phyloP scores from a whole-genome alignment of 768 basidiomycete species.

The Lactifluus rugatus region DNA sequence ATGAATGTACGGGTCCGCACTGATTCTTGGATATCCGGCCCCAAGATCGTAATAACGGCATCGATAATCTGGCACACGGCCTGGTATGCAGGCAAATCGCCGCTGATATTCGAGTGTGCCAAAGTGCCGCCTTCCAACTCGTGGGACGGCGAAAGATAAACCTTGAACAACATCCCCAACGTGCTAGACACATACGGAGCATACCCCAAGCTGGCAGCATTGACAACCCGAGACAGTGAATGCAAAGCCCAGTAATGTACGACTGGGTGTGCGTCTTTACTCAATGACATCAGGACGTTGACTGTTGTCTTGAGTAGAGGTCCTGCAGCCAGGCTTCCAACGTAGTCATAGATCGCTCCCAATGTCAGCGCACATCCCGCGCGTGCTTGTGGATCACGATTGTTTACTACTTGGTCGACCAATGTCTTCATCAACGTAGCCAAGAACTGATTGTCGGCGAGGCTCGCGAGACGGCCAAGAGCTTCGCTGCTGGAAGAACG shows the following conservation, averaged over 20 bases:
- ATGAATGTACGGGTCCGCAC: constrained; percentile 68
- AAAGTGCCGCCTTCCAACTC: constrained; percentile 87
- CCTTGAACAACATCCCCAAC: constrained; percentile 80
- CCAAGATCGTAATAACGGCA: constrained; percentile 85
- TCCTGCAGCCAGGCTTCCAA: constrained; percentile 91
- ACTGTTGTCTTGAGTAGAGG: constrained; percentile 92
- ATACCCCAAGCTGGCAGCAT: constrained; percentile 86
- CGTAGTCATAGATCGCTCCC: constrained; percentile 82
- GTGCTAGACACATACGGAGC: constrained; percentile 83
- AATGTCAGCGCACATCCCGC: constrained; percentile 93
- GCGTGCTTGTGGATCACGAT: constrained; percentile 84
- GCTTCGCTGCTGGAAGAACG: constrained; percentile 78
- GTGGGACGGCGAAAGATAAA: constrained; percentile 84
- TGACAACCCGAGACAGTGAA: constrained; percentile 78
- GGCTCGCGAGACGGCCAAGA: constrained; percentile 75
- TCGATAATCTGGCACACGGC: constrained; percentile 88
- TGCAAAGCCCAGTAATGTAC: constrained; percentile 92
- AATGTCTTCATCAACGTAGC: constrained; percentile 81
- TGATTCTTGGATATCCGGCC: constrained; percentile 92
- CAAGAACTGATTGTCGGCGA: constrained; percentile 77
- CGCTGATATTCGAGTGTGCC: constrained; percentile 73
- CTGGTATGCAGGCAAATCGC: constrained; percentile 87
- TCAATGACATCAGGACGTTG: constrained; percentile 88
- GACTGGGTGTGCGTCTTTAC: constrained; percentile 91
- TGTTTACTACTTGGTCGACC: constrained; percentile 89